Conservation (phyloP, 257 asterid species). For the Solanum peruvianum region DNA sequence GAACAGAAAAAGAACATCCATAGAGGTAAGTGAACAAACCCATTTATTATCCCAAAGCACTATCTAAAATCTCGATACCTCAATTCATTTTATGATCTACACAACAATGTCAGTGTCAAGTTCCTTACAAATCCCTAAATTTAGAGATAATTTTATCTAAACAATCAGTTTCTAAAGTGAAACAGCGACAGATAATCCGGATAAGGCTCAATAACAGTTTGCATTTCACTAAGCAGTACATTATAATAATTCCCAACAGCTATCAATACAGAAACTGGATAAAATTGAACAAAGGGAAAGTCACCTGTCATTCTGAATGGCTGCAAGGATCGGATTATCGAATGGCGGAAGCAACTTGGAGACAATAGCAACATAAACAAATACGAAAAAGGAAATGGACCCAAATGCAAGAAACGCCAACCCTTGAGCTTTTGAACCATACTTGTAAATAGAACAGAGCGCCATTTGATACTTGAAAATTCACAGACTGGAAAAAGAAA, state of each 20-base stretch:
- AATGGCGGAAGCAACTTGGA: conserved; percentile 13
- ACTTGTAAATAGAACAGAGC: not conserved
- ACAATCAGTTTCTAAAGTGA: not conserved
- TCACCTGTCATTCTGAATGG: conserved; percentile 14
- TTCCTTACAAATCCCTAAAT: not conserved
- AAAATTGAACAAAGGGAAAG: not conserved
- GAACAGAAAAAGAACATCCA: not conserved
- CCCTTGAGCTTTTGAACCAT: conserved; percentile 7
- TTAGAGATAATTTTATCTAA: not conserved
- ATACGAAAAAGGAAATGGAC: conserved; percentile 4
- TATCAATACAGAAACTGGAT: not conserved
- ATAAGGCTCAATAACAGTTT: not conserved
- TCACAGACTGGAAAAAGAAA: not conserved
- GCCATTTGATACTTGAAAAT: not conserved
- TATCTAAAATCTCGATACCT: not conserved
- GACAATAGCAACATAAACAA: conserved; percentile 6
- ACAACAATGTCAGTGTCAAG: not conserved
- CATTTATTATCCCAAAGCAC: not conserved
- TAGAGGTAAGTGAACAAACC: not conserved
- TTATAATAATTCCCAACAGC: not conserved
- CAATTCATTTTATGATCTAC: not conserved
- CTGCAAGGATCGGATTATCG: conserved; percentile 8
- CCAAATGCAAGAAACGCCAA: conserved; percentile 11
- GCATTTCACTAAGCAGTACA: not conserved
- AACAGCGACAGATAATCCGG: not conserved